Conservation (phyloP, 2,329 filamentous ascomycete genomes). For the Shiraia bambusicola region DNA sequence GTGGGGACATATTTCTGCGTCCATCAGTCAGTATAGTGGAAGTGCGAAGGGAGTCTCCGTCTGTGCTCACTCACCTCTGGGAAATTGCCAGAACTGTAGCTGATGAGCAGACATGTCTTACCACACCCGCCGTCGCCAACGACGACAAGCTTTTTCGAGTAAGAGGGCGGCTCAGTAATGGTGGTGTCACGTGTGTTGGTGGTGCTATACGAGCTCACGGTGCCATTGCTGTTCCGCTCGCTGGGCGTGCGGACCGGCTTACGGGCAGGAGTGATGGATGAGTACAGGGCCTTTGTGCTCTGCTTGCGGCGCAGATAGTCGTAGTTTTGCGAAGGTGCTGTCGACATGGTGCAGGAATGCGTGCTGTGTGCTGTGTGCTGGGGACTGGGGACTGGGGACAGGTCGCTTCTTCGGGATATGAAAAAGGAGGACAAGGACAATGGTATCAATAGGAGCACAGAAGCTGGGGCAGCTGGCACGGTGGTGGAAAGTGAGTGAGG, state of each 20-base stretch:
- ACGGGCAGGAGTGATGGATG: conserved; percentile 38
- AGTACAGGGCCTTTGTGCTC: conserved; percentile 44
- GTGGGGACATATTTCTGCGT: conserved; percentile 97
- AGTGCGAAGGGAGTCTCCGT: too few relatives aligned
- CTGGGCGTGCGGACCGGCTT: conserved; percentile 56
- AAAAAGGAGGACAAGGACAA: conserved; percentile 3
- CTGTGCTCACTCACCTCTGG: conserved; percentile 93
- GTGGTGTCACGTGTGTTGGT: conserved; percentile 76
- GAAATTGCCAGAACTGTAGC: conserved; percentile 98
- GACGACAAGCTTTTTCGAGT: conserved; percentile 99
- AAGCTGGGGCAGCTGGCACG: conserved; percentile 13
- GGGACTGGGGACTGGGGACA: conserved; percentile 5
- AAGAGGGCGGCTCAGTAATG: conserved; percentile 85
- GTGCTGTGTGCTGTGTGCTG: background rate
- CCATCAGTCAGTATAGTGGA: too few relatives aligned
- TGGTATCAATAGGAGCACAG: conserved; percentile 35
- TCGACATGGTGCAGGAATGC: conserved; percentile 23
- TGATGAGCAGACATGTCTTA: conserved; percentile 97
- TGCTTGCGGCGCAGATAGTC: conserved; percentile 62
- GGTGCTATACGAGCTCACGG: conserved; percentile 82
- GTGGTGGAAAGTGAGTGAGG: conserved; percentile 8
- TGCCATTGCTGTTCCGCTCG: conserved; percentile 80
- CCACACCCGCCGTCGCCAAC: conserved; percentile 97
- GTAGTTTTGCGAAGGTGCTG: conserved; percentile 49
- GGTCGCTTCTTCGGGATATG: background rate